Percentiles rank a stretch among this genome's conserved stretches.
phyloP scores from a whole-genome alignment of 2,329 filamentous ascomycete genomes.

The Verticillium dahliae region DNA sequence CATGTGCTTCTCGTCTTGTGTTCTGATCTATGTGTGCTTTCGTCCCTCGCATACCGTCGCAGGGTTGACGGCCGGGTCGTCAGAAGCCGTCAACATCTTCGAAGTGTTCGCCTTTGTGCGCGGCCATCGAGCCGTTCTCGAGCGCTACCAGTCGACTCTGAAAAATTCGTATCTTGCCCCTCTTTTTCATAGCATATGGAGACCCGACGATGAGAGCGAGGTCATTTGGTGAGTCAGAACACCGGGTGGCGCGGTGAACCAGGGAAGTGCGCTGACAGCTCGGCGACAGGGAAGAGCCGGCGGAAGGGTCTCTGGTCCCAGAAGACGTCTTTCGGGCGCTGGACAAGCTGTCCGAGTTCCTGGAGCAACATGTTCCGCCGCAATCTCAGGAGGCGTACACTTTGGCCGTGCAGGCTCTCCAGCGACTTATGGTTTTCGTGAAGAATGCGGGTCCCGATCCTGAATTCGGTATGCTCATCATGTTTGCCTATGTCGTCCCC shows the following conservation, averaged over 20 bases:
- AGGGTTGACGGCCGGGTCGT: neutral
- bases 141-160: neutral
- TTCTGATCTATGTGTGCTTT: neutral
- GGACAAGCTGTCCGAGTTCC: neutral
- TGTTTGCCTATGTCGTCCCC: constrained; percentile 18
- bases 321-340: neutral
- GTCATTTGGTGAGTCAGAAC: neutral
- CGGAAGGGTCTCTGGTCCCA: neutral
- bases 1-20: constrained; percentile 31
- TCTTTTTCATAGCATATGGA: neutral
- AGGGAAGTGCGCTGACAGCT: neutral
- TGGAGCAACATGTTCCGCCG: neutral
- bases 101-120: neutral
- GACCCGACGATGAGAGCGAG: neutral
- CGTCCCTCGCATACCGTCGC: neutral
- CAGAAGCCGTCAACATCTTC: neutral
- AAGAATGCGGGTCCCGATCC: constrained; percentile 14
- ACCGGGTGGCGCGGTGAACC: neutral
- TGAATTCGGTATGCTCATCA: constrained; percentile 14
- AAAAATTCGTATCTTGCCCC: neutral
- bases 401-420: constrained; percentile 11
- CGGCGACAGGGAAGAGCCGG: neutral
- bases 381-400: constrained; percentile 13
- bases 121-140: neutral
- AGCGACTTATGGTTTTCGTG: constrained; percentile 11